Evolutionary conservation across 1,284 basidiomycete species (phyloP).

Genomic region (Afroboletus lepidellus): DNA sequence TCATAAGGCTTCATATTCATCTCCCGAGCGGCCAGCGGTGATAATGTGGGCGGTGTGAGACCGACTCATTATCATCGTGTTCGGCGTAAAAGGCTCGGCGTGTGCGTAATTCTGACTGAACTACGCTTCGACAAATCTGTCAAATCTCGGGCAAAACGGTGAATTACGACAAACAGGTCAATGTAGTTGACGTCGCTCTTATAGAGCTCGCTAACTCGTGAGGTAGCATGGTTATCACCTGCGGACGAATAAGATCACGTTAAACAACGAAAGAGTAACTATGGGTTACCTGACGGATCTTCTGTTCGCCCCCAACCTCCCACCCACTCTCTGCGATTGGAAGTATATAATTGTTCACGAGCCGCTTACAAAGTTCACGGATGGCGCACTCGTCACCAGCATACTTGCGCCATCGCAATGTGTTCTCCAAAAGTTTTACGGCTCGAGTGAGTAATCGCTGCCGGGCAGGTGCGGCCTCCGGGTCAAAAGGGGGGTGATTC

Average conservation of each 20-base stretch:
- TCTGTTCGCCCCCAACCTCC: slow-evolving; percentile 83
- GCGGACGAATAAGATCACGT: slow-evolving; percentile 9
- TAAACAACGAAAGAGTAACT: not conserved
- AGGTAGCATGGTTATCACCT: slow-evolving; percentile 50
- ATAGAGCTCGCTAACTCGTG: slow-evolving; percentile 36
- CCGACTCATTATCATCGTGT: slow-evolving; percentile 33
- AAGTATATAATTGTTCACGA: slow-evolving; percentile 64
- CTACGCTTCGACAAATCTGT: not conserved
- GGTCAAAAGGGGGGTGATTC: slow-evolving; percentile 65
- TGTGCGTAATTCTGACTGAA: not conserved
- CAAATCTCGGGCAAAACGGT: slow-evolving; percentile 2
- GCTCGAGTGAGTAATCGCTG: slow-evolving; percentile 67
- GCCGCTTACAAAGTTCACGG: slow-evolving; percentile 52
- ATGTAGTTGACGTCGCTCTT: slow-evolving; percentile 12
- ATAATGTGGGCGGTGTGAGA: slow-evolving; percentile 34
- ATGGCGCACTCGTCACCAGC: slow-evolving; percentile 62
- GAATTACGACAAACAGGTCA: slow-evolving; percentile 8
- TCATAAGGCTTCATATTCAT: slow-evolving; percentile 50
- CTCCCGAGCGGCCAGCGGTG: slow-evolving; percentile 42
- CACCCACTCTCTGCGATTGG: slow-evolving; percentile 76
- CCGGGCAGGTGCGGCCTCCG: slow-evolving; percentile 71
- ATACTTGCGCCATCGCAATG: slow-evolving; percentile 76
- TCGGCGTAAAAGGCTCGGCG: slow-evolving; percentile 15
- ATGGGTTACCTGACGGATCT: slow-evolving; percentile 58
- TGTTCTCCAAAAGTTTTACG: slow-evolving; percentile 71